A percentile compares a stretch with the other conserved stretches of the same genome.
These are phyloP conservation scores for Lasiodiplodia gonubiensis DNA, from an alignment of 2,329 filamentous ascomycete genomes.

Conservation along the genomic window DNA sequence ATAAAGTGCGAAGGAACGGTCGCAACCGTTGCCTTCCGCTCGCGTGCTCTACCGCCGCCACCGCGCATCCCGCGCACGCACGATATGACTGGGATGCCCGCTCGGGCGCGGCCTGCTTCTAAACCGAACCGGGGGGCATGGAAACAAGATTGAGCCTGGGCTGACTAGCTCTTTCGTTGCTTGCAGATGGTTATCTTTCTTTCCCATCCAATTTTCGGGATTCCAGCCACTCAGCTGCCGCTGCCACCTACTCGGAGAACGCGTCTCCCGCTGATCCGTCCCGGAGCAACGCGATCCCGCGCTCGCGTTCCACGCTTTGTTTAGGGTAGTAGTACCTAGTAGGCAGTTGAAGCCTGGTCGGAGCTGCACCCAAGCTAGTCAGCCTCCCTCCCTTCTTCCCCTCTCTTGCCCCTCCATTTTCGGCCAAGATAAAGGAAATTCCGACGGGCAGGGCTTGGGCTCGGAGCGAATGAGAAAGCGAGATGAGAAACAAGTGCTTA, in stretches of 20 bases:
- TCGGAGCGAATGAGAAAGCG: not conserved
- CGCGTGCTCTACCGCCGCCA: not conserved
- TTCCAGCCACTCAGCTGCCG: not conserved
- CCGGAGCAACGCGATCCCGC: not conserved
- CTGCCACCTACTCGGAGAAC: not conserved
- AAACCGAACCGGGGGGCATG: not conserved
- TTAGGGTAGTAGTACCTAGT: not conserved
- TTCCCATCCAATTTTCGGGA: not conserved
- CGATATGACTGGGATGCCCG: not conserved
- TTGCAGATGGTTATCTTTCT: not conserved
- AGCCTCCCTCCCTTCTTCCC: not conserved
- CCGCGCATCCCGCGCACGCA: not conserved
- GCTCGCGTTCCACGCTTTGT: not conserved
- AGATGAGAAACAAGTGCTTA: not conserved
- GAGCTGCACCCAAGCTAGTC: not conserved
- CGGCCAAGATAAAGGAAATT: not conserved
- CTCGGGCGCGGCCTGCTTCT: not conserved
- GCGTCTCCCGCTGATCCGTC: not conserved
- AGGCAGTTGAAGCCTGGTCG: not conserved
- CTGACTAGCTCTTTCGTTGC: not conserved
- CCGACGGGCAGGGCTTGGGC: not conserved
- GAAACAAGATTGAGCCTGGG: not conserved
- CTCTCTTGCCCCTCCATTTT: not conserved
- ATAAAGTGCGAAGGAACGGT: not conserved
- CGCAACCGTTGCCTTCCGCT: not conserved